Evolutionary conservation across 2,329 filamentous ascomycete genomes (phyloP).

Genomic region (Cytospora mali): DNA sequence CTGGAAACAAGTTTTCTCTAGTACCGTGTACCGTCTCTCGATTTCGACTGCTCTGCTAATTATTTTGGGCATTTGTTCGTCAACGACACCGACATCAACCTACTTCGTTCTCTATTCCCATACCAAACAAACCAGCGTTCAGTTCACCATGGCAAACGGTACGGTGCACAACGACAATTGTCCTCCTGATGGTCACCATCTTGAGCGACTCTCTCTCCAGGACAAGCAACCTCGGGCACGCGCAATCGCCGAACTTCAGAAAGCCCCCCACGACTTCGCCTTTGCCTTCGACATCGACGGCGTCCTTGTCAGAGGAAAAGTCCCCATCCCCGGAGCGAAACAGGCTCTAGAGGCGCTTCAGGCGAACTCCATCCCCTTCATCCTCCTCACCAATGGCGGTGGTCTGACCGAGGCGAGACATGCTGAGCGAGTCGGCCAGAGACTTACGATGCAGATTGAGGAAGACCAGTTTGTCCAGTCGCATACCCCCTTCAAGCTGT

Average conservation of each 20-base stretch:
- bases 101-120: background rate
- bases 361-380: constrained; percentile 65
- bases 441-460: constrained; percentile 51
- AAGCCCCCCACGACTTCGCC: constrained; percentile 28
- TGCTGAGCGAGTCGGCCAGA: constrained; percentile 59
- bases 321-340: constrained; percentile 63
- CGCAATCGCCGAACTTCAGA: background rate
- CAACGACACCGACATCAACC: no score
- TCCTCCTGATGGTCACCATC: constrained; percentile 2
- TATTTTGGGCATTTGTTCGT: background rate
- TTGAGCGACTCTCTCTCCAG: background rate
- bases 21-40: background rate
- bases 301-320: constrained; percentile 67
- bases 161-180: background rate
- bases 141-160: background rate
- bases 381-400: constrained; percentile 75
- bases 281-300: constrained; percentile 61
- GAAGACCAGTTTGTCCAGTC: constrained; percentile 65
- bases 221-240: background rate
- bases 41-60: background rate
- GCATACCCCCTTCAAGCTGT: constrained; percentile 70
- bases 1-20: background rate
- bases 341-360: constrained; percentile 63
- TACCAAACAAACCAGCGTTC: background rate
- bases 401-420: constrained; percentile 67